Evolutionary conservation across 1,284 basidiomycete species (phyloP).

Genomic region (Somion occarium): DNA sequence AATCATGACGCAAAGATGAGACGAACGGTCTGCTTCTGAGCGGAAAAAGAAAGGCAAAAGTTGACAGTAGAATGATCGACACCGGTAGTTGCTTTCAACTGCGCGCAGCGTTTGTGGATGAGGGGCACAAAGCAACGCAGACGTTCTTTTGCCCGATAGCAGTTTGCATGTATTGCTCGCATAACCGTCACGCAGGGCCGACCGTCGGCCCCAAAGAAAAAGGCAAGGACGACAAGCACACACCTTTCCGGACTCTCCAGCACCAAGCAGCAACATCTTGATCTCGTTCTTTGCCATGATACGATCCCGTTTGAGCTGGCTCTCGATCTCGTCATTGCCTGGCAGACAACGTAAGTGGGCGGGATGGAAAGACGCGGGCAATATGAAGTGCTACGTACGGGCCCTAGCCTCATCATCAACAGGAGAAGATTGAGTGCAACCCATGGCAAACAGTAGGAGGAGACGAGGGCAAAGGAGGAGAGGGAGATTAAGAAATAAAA

Average conservation of each 20-base stretch:
- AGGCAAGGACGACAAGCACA: conserved; percentile 22
- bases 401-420: conserved; percentile 79
- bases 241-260: conserved; percentile 91
- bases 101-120: too few species aligned
- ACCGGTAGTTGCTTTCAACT: too few species aligned
- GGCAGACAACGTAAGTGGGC: conserved; percentile 7
- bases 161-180: too few species aligned
- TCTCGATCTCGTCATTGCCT: conserved; percentile 96
- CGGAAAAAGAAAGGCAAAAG: background rate
- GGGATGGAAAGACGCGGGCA: conserved; percentile 4
- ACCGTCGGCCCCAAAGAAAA: too few species aligned
- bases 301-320: conserved; percentile 89
- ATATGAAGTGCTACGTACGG: conserved; percentile 48
- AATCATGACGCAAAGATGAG: background rate
- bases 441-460: conserved; percentile 46
- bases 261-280: conserved; percentile 88
- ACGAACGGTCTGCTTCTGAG: background rate
- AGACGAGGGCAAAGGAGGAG: conserved; percentile 2
- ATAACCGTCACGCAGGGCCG: too few species aligned
- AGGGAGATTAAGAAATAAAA: conserved; percentile 16
- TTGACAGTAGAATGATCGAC: background rate
- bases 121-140: too few species aligned
- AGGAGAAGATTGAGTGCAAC: conserved; percentile 68
- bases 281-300: conserved; percentile 94
- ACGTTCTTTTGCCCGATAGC: too few species aligned